A percentile compares a stretch with the other conserved stretches of the same genome.
These are phyloP conservation scores for Calonectria hawksworthii DNA, from an alignment of 2,329 filamentous ascomycete species.

Conservation along the genomic window DNA sequence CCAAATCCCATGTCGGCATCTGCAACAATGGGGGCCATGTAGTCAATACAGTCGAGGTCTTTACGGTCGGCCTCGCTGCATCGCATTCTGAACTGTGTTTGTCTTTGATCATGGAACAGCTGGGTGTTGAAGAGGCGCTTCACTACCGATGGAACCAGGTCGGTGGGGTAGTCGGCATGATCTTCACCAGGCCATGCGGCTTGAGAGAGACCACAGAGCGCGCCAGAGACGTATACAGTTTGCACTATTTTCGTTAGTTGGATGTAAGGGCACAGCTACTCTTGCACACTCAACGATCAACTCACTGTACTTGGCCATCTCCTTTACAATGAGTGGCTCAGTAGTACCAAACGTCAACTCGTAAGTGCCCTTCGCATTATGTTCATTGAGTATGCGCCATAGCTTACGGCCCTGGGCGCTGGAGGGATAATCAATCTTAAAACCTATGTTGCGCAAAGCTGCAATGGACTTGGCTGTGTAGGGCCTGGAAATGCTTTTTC, in stretches of 20 bases:
- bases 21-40: neutral
- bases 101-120: neutral
- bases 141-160: neutral
- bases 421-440: neutral
- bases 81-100: neutral
- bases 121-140: neutral
- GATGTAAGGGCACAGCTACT: too few species aligned
- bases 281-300: neutral
- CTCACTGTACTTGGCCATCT: neutral
- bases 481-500: neutral
- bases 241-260: neutral
- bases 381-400: neutral
- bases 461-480: neutral
- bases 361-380: neutral
- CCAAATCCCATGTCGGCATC: slow-evolving; percentile 12
- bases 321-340: neutral
- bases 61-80: neutral
- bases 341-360: neutral
- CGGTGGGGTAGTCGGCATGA: neutral
- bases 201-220: neutral
- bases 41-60: neutral
- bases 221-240: neutral
- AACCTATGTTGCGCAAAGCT: neutral
- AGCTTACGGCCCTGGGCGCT: slow-evolving; percentile 3
- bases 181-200: neutral